Evolutionary conservation across 768 basidiomycete species (phyloP), one percentile per base, ranked within the genome.

Genomic region (Termitomyces sp.): DNA sequence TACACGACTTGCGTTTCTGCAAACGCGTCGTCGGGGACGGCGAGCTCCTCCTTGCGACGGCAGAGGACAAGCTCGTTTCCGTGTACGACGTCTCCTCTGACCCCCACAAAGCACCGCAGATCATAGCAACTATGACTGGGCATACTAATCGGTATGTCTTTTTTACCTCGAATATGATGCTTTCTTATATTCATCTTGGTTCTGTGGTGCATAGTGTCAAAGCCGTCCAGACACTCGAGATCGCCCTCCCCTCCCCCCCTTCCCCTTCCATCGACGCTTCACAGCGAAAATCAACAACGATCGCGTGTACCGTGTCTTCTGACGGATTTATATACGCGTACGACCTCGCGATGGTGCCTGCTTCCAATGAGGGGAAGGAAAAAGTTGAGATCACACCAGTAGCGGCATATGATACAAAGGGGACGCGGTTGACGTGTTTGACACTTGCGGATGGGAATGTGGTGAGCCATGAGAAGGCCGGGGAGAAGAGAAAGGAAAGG

Each of bases 31-130:
- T 73, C 25, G 80, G 79, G 2, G 69, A 73, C 0, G 82, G 80
- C 41, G 89, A 94, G 63, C 68, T 95, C 32, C 73, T 98, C 7
- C 76, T 96, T 50, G 91, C 86, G 7, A 90, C 84, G 2, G 94
- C 89, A 5, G 97, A 99, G 72, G 94, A 98, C 68, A 93, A 89
- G 62, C 90, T 90, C 64, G 75, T 92, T 2, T 82, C 93, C 1
- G 73, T 94, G 10, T 98, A 95, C 71, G 78, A 80, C 47, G 59
- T 91, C 30, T 75, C 77, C 4, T 65, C 72, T 14, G 78, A 84
- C 54, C 68, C 69, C 3, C 69, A 76, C 8, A 66, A 64, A 5
- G 53, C 73, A 2, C 88, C 89, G 1, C 75, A 65, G 7, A 70
- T 92, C n/a, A 73, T 90, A 27, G 91, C 89, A 5, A 73, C 83